Base-by-base conservation (phyloP, 2,329 filamentous ascomycete genomes). In the Seiridium cupressi region DNA sequence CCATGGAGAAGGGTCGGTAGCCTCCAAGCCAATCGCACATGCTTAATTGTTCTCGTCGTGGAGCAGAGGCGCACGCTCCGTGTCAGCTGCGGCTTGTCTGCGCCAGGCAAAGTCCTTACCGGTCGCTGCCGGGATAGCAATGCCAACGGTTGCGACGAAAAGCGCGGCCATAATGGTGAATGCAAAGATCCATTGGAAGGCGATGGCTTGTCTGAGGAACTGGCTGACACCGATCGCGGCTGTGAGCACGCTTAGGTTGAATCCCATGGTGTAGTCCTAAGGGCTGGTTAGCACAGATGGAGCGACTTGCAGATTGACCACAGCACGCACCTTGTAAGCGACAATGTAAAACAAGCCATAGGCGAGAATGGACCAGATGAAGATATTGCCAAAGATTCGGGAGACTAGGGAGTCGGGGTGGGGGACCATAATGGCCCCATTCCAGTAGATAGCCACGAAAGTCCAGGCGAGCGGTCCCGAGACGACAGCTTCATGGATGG, bases 161-260 rank as follows among this genome's bases (percentile, higher is more conserved):
- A 96, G 84, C 34, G 91, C 72, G 1, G 81, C 85, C 82, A 94
- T 93, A 72, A 96, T 92, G 63, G 87, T 81, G 70, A 96, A 95
- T 40, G 92, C 90, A 73, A 96, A 96, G 75, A 96, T 94, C 92
- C 92, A 96, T 77, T 97, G 93, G 64, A 96, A 81, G 5, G 91
- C 90, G 65, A 96, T 81, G 61, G 89, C 75, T 72, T 92, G 87
- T 68, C 84, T 82, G 55, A 87, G 78, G 77, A 96, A 88, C 74
- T 97, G 93, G 11, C 86, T 84, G 13, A 95, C 86, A 10, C 91
- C 92, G 47, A 96, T 86, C 18, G 92, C 86, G 4, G 92, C 87
- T 1, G 86, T 79, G 51, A 96, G 79, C 49, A 93, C 82, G 66
- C 87, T 90, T 67, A 97, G 81, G 58, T 86, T 87, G 72, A 95